Conservation (phyloP, 129 eudicot species). For the Sambucus nigra region DNA sequence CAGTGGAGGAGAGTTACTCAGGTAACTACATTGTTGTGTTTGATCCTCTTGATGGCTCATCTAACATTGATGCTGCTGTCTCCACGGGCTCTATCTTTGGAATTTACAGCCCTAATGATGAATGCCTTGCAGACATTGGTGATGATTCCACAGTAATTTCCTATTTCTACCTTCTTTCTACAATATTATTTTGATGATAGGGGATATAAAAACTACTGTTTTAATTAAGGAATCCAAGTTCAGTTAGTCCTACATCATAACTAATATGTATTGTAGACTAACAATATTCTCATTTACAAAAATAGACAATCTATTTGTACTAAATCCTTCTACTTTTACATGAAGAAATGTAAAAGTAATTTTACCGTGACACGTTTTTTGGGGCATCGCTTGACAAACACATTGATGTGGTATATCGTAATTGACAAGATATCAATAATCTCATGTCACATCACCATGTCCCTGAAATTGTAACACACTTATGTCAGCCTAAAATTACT, state of each 20-base stretch:
- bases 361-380: too few species aligned
- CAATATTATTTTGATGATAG: background rate
- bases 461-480: too few species aligned
- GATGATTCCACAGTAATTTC: constrained; percentile 43
- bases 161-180: background rate
- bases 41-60: constrained; percentile 96
- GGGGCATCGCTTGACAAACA: too few species aligned
- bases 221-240: too few species aligned
- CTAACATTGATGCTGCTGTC: constrained; percentile 97
- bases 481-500: too few species aligned
- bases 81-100: constrained; percentile 98
- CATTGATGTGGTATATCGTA: too few species aligned
- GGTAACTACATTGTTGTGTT: constrained; percentile 98
- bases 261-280: too few species aligned
- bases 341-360: too few species aligned
- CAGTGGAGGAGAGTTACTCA: constrained; percentile 95
- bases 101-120: constrained; percentile 89
- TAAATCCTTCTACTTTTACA: too few species aligned
- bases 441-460: too few species aligned
- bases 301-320: background rate
- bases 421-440: too few species aligned
- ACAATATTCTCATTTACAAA: background rate
- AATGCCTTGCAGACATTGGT: constrained; percentile 55
- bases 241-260: too few species aligned
- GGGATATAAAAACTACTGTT: background rate